phyloP scores from a whole-genome alignment of 352 stramenopile species.

The Phytophthora uliginosa region DNA sequence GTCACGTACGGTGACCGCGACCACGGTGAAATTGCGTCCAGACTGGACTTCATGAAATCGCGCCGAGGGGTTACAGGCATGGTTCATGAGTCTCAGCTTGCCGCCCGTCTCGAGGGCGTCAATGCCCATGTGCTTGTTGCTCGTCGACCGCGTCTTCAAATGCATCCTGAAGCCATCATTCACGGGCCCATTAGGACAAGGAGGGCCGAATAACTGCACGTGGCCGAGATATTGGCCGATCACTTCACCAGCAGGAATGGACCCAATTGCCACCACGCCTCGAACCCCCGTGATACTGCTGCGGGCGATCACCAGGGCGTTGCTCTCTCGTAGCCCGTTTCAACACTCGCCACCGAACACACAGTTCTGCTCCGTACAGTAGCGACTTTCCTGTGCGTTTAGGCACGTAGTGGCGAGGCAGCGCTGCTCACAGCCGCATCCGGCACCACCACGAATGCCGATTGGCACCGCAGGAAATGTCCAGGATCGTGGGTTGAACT shows the following conservation, averaged over 20 bases:
- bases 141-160: background rate
- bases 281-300: background rate
- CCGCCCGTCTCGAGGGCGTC: background rate
- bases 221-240: conserved; percentile 2
- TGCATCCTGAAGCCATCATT: background rate
- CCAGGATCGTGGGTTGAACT: background rate
- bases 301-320: background rate
- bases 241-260: background rate
- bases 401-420: background rate
- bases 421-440: background rate
- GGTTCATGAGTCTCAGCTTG: background rate
- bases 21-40: background rate
- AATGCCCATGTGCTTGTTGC: background rate
- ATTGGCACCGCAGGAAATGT: background rate
- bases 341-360: background rate
- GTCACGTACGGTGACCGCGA: background rate
- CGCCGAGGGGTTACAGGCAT: background rate
- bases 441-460: background rate
- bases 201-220: background rate
- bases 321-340: background rate
- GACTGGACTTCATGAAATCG: conserved; percentile 2
- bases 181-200: background rate
- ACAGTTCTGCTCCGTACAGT: background rate
- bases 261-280: background rate
- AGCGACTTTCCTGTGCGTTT: background rate